Conservation (phyloP, 176 grass and related monocot species). For the Saccharum officinarum region DNA sequence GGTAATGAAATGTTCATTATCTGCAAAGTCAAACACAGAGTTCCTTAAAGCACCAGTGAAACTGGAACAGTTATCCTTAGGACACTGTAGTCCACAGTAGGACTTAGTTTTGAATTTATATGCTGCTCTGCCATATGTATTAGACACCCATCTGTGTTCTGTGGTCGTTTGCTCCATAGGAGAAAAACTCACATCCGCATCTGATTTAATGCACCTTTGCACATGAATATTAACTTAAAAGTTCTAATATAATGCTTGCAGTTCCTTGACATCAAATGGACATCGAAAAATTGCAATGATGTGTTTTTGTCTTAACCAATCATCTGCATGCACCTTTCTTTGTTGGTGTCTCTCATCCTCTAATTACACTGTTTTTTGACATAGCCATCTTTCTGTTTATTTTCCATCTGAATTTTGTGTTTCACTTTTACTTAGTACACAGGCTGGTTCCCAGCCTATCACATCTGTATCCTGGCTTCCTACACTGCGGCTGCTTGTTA, state of each 20-base stretch:
- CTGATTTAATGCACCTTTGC: conserved; percentile 6
- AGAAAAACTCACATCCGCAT: conserved; percentile 3
- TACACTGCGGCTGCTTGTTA: conserved; percentile 70
- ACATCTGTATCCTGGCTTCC: conserved; percentile 93
- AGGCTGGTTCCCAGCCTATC: conserved; percentile 86
- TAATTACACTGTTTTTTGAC: conserved; percentile 21
- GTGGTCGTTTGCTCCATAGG: neutral
- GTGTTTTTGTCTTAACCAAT: conserved; percentile 7
- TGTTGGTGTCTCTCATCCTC: conserved; percentile 28
- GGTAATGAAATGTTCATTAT: conserved; percentile 1
- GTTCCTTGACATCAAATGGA: conserved; percentile 15
- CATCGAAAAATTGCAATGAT: neutral
- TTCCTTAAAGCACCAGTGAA: conserved; percentile 14
- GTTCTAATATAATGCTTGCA: conserved; percentile 4
- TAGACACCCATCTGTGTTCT: neutral
- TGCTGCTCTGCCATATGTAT: conserved; percentile 2
- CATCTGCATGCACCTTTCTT: conserved; percentile 20
- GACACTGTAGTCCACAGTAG: neutral
- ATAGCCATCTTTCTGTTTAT: neutral
- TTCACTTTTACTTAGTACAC: conserved; percentile 64
- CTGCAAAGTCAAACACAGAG: conserved; percentile 24
- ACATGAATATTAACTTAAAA: neutral
- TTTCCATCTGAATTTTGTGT: conserved; percentile 31
- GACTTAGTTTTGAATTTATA: conserved; percentile 19
- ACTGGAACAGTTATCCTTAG: neutral